A percentile compares a stretch with the other conserved stretches of the same genome.
Evolutionary conservation across 768 basidiomycete species (phyloP).

Genomic region (Piloderma croceum): DNA sequence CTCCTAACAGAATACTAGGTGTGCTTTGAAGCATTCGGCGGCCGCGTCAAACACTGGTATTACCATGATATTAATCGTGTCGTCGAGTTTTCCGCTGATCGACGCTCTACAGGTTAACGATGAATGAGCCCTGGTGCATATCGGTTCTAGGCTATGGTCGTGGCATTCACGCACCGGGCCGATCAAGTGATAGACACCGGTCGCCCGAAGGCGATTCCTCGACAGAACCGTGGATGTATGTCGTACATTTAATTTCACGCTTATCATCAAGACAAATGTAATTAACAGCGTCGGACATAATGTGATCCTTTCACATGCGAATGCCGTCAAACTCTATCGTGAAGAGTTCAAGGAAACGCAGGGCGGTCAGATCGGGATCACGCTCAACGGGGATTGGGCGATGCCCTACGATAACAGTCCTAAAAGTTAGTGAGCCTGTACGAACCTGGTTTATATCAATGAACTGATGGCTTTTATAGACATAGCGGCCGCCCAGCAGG

Average conservation of each 20-base stretch:
- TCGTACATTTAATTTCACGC: constrained; percentile 15
- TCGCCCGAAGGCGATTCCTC: constrained; percentile 58
- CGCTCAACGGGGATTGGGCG: constrained; percentile 71
- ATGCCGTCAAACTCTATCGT: constrained; percentile 61
- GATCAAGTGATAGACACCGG: constrained; percentile 57
- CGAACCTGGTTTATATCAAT: constrained; percentile 1
- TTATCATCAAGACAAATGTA: constrained; percentile 5
- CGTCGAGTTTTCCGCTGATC: constrained; percentile 17
- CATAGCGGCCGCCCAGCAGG: constrained; percentile 62
- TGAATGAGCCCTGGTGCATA: constrained; percentile 75
- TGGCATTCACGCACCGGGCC: constrained; percentile 67
- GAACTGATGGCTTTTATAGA: constrained; percentile 32
- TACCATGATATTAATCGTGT: constrained; percentile 9
- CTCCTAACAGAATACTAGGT: constrained; percentile 30
- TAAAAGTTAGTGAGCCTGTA: constrained; percentile 46
- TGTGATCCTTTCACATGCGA: constrained; percentile 64
- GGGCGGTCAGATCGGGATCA: constrained; percentile 71
- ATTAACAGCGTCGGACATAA: constrained; percentile 54
- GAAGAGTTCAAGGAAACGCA: constrained; percentile 58
- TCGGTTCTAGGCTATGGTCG: constrained; percentile 66
- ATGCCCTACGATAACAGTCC: constrained; percentile 66
- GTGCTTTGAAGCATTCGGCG: constrained; percentile 71
- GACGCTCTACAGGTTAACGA: constrained; percentile 47
- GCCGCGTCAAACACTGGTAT: constrained; percentile 71
- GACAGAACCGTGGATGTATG: constrained; percentile 67